Evolutionary conservation across 2,329 filamentous ascomycete genomes (phyloP), one percentile per base, ranked within the genome.

Genomic region (Penicillium concentricum): DNA sequence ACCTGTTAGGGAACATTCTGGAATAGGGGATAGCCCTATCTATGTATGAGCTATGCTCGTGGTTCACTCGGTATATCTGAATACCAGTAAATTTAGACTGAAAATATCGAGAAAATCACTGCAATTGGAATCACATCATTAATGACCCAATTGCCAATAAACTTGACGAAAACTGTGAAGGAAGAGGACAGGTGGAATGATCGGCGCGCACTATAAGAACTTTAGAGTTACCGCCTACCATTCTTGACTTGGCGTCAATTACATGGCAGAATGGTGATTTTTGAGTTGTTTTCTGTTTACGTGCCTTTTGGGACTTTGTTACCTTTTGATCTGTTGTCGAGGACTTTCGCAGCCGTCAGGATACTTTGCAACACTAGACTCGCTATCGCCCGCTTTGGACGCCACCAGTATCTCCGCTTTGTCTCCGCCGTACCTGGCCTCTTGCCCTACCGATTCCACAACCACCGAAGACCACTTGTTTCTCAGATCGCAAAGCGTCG

Each of bases 71-170:
- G 28, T 10, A 32, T 38, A 46, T 54, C 15, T 48, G 34, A 39
- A 54, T 32, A 18, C 18, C 38, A 24, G 26, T 22, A 53, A n/a
- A 41, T 10, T 41, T 54, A 48, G 18, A 13, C 15, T 32, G 18
- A 32, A 18, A 20, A 0, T 38, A 15, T 46, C 8, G n/a, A 22
- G 2, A 18, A 24, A 52, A 37, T 26, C 12, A 41, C 24, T 38
- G 26, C 41, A 52, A 34, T 41, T 52, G 41, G 15, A 30, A 51
- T 46, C 54, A 56, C 54, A 56, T 46, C 48, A 56, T 56, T 56
- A 52, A 51, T 52, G 54, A 56, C 34, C 52, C 44, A 52, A 52
- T 52, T 49, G 4, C 26, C 26, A 18, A 20, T 28, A 37, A 38
- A 20, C 4, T 37, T 37, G 38, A 18, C 34, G 16, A 43, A 50